phyloP scores from a whole-genome alignment of 2,329 filamentous ascomycete species.

The Lecanicillium sp. region DNA sequence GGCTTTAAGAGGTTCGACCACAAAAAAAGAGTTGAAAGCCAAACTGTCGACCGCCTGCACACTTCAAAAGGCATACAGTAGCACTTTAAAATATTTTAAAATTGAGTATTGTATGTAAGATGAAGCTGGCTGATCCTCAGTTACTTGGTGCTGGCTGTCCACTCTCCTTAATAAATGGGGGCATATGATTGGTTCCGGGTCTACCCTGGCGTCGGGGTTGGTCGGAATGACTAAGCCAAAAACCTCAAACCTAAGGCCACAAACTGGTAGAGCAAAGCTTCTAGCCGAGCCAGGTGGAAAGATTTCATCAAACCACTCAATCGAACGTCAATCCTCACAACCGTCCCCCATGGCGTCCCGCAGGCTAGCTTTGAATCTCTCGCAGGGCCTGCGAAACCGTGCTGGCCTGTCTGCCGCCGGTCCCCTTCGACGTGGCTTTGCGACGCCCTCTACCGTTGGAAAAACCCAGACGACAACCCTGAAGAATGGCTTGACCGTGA shows the following conservation, averaged over 20 bases:
- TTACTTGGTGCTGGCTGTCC: too few relatives aligned
- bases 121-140: too few relatives aligned
- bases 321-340: conserved; percentile 38
- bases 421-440: conserved; percentile 77
- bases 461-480: conserved; percentile 95
- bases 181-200: conserved; percentile 24
- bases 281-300: conserved; percentile 35
- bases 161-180: conserved; percentile 16
- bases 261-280: conserved; percentile 37
- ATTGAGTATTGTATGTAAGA: too few relatives aligned
- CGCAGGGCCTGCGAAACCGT: conserved; percentile 82
- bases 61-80: too few relatives aligned
- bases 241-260: conserved; percentile 34
- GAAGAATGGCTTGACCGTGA: conserved; percentile 93
- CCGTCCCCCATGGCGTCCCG: conserved; percentile 78
- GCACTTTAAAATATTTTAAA: too few relatives aligned
- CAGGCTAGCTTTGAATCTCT: conserved; percentile 92
- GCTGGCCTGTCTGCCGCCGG: conserved; percentile 71
- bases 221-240: conserved; percentile 31
- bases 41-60: too few relatives aligned
- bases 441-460: conserved; percentile 71
- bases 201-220: conserved; percentile 27
- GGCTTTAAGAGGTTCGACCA: too few relatives aligned
- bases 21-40: too few relatives aligned
- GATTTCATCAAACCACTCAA: conserved; percentile 51